These are phyloP conservation scores for Arthrobotrys sinensis DNA, from an alignment of 2,329 filamentous ascomycete genomes.

Conservation along the genomic window DNA sequence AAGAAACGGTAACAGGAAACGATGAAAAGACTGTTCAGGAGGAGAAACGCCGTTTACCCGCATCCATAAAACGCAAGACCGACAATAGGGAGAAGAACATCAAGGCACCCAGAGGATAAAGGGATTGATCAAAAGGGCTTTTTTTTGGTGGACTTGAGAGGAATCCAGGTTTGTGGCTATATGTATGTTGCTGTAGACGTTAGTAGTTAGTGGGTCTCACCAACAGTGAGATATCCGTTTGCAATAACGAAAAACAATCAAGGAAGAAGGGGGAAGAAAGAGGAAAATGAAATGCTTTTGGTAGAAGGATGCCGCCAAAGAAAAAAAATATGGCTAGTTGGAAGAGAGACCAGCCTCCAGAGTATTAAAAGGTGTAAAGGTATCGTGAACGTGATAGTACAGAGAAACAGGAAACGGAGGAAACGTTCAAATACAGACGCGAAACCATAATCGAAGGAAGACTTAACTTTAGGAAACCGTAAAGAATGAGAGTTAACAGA, in stretches of 20 bases:
- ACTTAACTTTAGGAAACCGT: slow-evolving; percentile 34
- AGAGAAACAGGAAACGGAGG: slow-evolving; percentile 13
- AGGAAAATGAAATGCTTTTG: slow-evolving; percentile 53
- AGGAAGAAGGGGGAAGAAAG: background rate
- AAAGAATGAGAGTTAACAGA: slow-evolving; percentile 20
- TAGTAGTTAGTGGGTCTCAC: slow-evolving; percentile 53
- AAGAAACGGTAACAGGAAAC: slow-evolving; percentile 5
- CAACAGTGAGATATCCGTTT: slow-evolving; percentile 22
- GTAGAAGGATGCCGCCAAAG: slow-evolving; percentile 46
- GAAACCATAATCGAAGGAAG: too few relatives aligned
- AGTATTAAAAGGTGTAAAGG: slow-evolving; percentile 52
- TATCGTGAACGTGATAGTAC: slow-evolving; percentile 13
- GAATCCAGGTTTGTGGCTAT: slow-evolving; percentile 31
- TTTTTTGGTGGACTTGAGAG: slow-evolving; percentile 59
- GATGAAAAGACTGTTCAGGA: slow-evolving; percentile 34
- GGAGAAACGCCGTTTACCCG: slow-evolving; percentile 52
- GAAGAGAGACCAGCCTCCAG: slow-evolving; percentile 40
- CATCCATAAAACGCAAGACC: slow-evolving; percentile 35
- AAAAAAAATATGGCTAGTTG: slow-evolving; percentile 4
- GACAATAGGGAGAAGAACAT: slow-evolving; percentile 28
- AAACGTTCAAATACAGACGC: too few relatives aligned
- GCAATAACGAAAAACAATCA: slow-evolving; percentile 32
- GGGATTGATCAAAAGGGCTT: background rate
- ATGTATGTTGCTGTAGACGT: slow-evolving; percentile 51
- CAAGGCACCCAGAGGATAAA: slow-evolving; percentile 14